These are phyloP conservation scores for Juglanconis juglandina DNA, from an alignment of 2,329 filamentous ascomycete genomes.

Conservation along the genomic window DNA sequence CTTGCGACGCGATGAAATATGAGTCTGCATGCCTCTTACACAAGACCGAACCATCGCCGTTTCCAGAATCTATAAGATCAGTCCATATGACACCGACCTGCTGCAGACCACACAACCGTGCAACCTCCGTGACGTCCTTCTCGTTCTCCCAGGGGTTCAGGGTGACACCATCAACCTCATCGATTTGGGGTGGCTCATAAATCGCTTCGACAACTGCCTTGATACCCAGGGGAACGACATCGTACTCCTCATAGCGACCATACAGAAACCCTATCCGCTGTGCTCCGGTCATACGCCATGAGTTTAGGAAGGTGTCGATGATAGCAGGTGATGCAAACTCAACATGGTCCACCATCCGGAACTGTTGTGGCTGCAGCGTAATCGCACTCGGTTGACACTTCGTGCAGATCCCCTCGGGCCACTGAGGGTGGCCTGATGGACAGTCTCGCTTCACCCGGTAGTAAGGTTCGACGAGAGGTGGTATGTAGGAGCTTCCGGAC, in stretches of 20 bases:
- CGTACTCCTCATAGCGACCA: conserved; percentile 85
- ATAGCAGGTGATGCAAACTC: conserved; percentile 85
- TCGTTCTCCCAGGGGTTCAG: conserved; percentile 83
- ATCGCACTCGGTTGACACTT: conserved; percentile 98
- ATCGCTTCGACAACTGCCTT: conserved; percentile 97
- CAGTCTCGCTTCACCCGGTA: conserved; percentile 86
- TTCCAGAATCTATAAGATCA: conserved; percentile 79
- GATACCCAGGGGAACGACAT: conserved; percentile 85
- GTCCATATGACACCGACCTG: conserved; percentile 93
- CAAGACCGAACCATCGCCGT: conserved; percentile 77
- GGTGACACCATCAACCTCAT: conserved; percentile 85
- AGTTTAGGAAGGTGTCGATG: conserved; percentile 85
- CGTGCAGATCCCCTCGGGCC: conserved; percentile 95
- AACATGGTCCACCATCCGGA: conserved; percentile 97
- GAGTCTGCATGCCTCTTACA: conserved; percentile 97
- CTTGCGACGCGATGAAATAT: conserved; percentile 87
- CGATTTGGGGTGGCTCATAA: conserved; percentile 89
- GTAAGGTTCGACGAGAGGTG: conserved; percentile 87
- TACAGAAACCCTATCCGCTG: conserved; percentile 91
- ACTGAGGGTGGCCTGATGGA: conserved; percentile 86
- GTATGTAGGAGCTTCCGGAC: conserved; percentile 90
- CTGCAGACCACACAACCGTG: conserved; percentile 78
- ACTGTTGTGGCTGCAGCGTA: conserved; percentile 86
- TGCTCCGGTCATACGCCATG: conserved; percentile 80
- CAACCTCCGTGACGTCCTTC: conserved; percentile 74